Percentiles rank a stretch among this genome's conserved stretches.
Evolutionary conservation across 2,329 filamentous ascomycete species (phyloP).

Genomic region (Paramyrothecium sp.): DNA sequence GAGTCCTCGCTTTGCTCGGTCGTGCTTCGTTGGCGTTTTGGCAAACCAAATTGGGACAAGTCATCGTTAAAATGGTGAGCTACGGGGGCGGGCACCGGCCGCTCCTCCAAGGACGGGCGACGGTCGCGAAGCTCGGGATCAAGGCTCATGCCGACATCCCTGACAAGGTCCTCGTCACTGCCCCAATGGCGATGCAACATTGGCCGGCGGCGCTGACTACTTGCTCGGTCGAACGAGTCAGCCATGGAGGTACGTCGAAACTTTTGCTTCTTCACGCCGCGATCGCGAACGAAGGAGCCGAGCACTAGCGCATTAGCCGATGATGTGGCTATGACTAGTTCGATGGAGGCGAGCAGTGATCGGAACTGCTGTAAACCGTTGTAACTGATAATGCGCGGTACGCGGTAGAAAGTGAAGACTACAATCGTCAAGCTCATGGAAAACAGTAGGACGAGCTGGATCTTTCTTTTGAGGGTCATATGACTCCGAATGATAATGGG

Average conservation of each 20-base stretch:
- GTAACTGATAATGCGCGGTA: slow-evolving; percentile 72
- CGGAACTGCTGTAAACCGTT: slow-evolving; percentile 80
- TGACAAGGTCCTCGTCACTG: slow-evolving; percentile 87
- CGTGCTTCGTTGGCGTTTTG: slow-evolving; percentile 35
- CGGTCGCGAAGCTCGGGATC: slow-evolving; percentile 48
- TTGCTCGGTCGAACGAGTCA: slow-evolving; percentile 57
- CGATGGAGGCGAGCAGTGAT: slow-evolving; percentile 83
- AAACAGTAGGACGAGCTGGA: slow-evolving; percentile 78
- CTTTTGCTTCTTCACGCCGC: slow-evolving; percentile 85
- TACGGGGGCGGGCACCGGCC: slow-evolving; percentile 35
- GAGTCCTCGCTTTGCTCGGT: slow-evolving; percentile 44
- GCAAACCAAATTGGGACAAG: slow-evolving; percentile 48
- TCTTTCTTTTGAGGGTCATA: slow-evolving; percentile 74
- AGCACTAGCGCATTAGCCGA: slow-evolving; percentile 88
- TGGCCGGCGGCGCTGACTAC: slow-evolving; percentile 37
- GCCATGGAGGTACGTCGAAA: slow-evolving; percentile 66
- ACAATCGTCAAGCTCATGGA: slow-evolving; percentile 80
- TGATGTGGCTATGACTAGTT: slow-evolving; percentile 83
- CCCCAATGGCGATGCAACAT: slow-evolving; percentile 70
- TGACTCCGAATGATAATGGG: slow-evolving; percentile 79
- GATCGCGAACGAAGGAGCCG: slow-evolving; percentile 87
- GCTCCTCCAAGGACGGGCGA: slow-evolving; percentile 23
- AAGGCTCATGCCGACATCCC: slow-evolving; percentile 72
- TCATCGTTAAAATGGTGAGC: slow-evolving; percentile 27
- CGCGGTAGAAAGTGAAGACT: slow-evolving; percentile 74